Evolutionary conservation across 495 filamentous ascomycete genomes (phyloP), one percentile per base, ranked within the genome.

Genomic region (Talaromyces ruber): DNA sequence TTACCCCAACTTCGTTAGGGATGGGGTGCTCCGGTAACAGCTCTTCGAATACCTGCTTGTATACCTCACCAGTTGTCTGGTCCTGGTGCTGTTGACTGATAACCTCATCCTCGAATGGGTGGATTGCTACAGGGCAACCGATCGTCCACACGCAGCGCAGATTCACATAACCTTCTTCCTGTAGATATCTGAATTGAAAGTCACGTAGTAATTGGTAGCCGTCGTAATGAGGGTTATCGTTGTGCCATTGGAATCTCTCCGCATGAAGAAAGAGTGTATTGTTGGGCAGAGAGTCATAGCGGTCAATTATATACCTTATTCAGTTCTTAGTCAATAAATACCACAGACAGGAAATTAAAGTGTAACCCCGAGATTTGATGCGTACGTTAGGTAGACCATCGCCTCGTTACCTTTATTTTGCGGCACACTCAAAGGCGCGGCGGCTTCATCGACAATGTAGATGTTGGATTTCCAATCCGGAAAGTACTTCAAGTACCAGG

Each of bases 401-500:
- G 80, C 84, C 69, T 89, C 86, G 63, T 79, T 79, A 4, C 86
- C 84, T 66, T 85, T 85, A 68, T 86, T 86, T 4, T 61, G 61
- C 4, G 81, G 79, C 5, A 84, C 76, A 0, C 73, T 79, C 21
- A 81, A 68, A 3, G 55, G 34, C 3, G 74, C 71, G 16, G 64
- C 53, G 6, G 70, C 65, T 56, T 78, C 72, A 65, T 86, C 78
- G 9, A 77, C 78, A 6, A 79, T 70, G 67, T 85, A 86, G 56
- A 83, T 72, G 61, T 75, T 78, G 28, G 59, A 63, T 22, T 68
- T 55, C 78, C 78, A 79, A 26, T 69, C 60, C 6, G 75, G 68
- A 12, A 83, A 59, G 39, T 69, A 39, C 6, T 71, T 63, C 14
- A 25, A 30, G 39, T 72, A 51, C 76, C 76, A 77, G 4, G 68